Base-by-base conservation (phyloP, 164 flowering plant genomes). In the Tinospora cordifolia region DNA sequence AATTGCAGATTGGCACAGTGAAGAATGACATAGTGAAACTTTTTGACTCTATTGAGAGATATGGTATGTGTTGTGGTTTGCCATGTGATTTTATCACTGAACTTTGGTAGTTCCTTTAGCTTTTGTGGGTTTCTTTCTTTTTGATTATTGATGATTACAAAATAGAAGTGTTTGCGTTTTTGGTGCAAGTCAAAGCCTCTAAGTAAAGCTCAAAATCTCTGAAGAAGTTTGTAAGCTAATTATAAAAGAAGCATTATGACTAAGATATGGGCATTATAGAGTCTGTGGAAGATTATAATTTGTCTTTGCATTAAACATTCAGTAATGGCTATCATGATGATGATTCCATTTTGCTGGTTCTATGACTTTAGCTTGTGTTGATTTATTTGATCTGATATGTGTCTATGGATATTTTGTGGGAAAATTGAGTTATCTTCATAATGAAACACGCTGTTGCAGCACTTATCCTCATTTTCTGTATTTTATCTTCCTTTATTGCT, bases 31-130 rank as follows among this genome's bases (percentile, higher is more conserved):
- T 88, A 41, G 25, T 80, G 78, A 90, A 90, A 84, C 94, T 95
- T 62, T 95, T 95, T 84, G 97, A 90, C 79, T 84, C 88, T 67
- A 80, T 89, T 75, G 94, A 95, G 82, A 89, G 84, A 74, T 95
- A 92, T 84, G 97, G 99, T 95, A 80, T 27, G 87, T 76, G 24
- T 30, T 44, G 11, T 54, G 63, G 58, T 72, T 60, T 67, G 74
- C 39, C 36, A 7, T n/a, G 11, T 21, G 54, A 25, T 40, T 54
- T 71, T 46, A 44, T 44, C 47, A 44, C 3, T 64, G 51, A 17
- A 30, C 4, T 14, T 62, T 14, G 51, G 9, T 60, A 3, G 8
- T 24, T 60, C 34, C 27, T 30, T 22, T 8, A n/a, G 25, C 19
- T 36, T 65, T n/a, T 34, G 6, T 19, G 40, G 59, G 34, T 30